Evolutionary conservation across 108 stramenopile species (phyloP).

Genomic region (Parietichytrium sp.): DNA sequence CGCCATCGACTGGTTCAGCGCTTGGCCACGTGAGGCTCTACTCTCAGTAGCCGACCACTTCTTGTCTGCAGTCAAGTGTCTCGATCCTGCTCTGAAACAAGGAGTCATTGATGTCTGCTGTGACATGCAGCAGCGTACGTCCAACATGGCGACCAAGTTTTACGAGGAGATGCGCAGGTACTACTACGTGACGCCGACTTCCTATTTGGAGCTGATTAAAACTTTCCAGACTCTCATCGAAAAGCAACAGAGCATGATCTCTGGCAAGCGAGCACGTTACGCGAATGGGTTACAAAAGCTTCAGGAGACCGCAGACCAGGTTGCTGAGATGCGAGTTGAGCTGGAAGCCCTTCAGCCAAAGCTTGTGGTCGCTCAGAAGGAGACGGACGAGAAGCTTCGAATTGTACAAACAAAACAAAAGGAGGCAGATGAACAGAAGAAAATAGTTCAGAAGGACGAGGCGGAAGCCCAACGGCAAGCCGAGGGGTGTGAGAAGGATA

Average conservation of each 20-base stretch:
- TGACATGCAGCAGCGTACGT: conserved; percentile 62
- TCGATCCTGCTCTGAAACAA: conserved; percentile 46
- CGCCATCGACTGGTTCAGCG: conserved; percentile 73
- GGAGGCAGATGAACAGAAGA: conserved; percentile 59
- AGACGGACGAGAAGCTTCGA: conserved; percentile 59
- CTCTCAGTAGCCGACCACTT: conserved; percentile 62
- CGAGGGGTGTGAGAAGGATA: conserved; percentile 49
- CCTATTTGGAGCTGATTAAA: conserved; percentile 68
- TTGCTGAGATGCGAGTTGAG: conserved; percentile 63
- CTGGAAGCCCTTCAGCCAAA: conserved; percentile 66
- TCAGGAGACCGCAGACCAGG: conserved; percentile 58
- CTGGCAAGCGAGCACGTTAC: conserved; percentile 46
- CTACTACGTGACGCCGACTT: conserved; percentile 72
- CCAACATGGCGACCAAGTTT: conserved; percentile 47
- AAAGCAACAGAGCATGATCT: conserved; percentile 41
- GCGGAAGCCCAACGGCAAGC: conserved; percentile 54
- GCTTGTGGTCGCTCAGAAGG: conserved; percentile 60
- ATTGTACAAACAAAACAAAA: conserved; percentile 57
- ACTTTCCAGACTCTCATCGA: conserved; percentile 46
- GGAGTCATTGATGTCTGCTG: conserved; percentile 66
- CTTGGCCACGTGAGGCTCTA: conserved; percentile 70
- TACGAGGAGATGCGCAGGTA: conserved; percentile 61
- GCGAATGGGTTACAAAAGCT: conserved; percentile 65
- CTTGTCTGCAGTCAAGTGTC: conserved; percentile 52
- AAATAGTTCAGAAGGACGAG: conserved; percentile 58